A percentile compares a stretch with the other conserved stretches of the same genome.
These are phyloP conservation scores for Venturia aucupariae DNA, from an alignment of 2,329 filamentous ascomycete genomes.

Conservation along the genomic window DNA sequence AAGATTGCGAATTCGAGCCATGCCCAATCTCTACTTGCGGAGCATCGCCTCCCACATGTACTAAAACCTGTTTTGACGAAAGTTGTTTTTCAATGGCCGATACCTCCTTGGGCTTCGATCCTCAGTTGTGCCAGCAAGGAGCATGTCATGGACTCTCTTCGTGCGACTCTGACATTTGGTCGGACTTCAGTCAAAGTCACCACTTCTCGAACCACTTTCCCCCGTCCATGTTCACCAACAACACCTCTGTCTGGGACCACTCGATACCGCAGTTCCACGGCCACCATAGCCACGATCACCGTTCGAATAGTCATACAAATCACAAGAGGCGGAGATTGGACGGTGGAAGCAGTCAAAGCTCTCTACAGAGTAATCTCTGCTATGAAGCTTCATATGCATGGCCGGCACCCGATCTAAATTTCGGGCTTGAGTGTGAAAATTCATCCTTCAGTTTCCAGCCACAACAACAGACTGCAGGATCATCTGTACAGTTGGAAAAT, in stretches of 20 bases:
- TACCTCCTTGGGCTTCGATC: background rate
- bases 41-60: background rate
- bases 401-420: background rate
- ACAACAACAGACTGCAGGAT: background rate
- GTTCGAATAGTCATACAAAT: background rate
- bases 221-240: background rate
- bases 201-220: background rate
- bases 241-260: background rate
- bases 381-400: background rate
- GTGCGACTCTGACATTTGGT: background rate
- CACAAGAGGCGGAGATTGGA: conserved; percentile 1
- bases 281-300: conserved; percentile 2
- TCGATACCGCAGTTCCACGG: background rate
- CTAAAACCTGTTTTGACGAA: conserved; percentile 2
- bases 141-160: conserved; percentile 8
- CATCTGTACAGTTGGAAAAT: background rate
- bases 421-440: background rate
- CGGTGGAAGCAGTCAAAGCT: conserved; percentile 1
- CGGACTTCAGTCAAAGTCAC: background rate
- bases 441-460: background rate
- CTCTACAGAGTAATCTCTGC: background rate
- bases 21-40: conserved; percentile 5
- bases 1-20: background rate
- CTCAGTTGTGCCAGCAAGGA: background rate
- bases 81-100: background rate